phyloP scores from a whole-genome alignment of 140 eudicot species.

The Flaveria floridana region DNA sequence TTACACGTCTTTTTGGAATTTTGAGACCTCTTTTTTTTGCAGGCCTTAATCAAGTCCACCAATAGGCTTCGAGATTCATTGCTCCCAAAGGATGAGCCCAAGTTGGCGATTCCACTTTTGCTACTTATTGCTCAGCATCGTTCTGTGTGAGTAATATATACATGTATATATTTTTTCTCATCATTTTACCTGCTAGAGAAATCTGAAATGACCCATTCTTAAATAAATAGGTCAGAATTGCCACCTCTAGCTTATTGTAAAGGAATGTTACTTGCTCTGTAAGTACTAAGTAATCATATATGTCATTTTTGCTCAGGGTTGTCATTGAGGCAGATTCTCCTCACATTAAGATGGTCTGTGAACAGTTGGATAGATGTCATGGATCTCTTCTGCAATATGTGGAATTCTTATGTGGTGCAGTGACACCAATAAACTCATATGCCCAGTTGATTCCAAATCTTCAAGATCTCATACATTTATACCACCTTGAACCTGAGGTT shows the following conservation, averaged over 20 bases:
- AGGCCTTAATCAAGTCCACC: slow-evolving; percentile 92
- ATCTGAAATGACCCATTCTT: not conserved
- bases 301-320: slow-evolving; percentile 55
- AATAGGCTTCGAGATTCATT: slow-evolving; percentile 91
- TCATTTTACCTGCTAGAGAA: not conserved
- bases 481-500: slow-evolving; percentile 99
- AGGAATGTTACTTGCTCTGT: slow-evolving; percentile 11
- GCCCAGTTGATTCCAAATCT: slow-evolving; percentile 85
- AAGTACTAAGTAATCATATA: slow-evolving; percentile 26
- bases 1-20: not conserved
- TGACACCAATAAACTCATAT: slow-evolving; percentile 63
- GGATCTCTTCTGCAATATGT: slow-evolving; percentile 97
- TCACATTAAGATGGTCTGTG: slow-evolving; percentile 94
- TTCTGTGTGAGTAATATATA: slow-evolving; percentile 63
- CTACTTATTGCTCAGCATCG: slow-evolving; percentile 98
- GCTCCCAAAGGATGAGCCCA: slow-evolving; percentile 93
- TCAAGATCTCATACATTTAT: slow-evolving; percentile 75
- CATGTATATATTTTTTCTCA: not conserved
- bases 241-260: not conserved
- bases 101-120: slow-evolving; percentile 92
- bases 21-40: slow-evolving; percentile 26
- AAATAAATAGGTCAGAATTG: not conserved
- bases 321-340: slow-evolving; percentile 86
- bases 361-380: slow-evolving; percentile 96
- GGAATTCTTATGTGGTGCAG: slow-evolving; percentile 86